Base-by-base conservation (phyloP, 768 basidiomycete species). In the Gloeopeniophorella convolvens region DNA sequence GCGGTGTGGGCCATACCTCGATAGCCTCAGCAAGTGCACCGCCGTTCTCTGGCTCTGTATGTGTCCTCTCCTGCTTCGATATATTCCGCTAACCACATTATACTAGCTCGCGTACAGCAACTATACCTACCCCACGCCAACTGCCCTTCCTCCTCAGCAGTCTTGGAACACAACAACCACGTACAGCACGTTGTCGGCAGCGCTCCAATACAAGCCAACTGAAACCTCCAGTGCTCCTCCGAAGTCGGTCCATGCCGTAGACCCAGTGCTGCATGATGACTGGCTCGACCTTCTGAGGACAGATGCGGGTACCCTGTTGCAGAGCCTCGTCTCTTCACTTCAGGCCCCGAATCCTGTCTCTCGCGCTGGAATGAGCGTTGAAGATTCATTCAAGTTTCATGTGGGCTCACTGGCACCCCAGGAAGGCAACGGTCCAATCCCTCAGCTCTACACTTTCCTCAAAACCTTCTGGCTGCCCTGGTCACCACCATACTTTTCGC, bases 381-480 rank as follows among this genome's bases (percentile, higher is more conserved):
- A 87, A 63, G 84, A 89, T 26, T 83, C 87, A 0, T 90, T 88
- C 72, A 83, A 80, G 62, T 80, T 82, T 1, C 88, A 89, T 55
- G 74, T 90, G 15, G 74, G 71, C 44, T 84, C 85, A 0, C 70
- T 88, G 1, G 70, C 78, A 0, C 75, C 79, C 1, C 63, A 67
- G 45, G 66, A 70, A 30, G 60, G 61, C n/a, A 74, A 78, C 43
- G 51, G 45, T 12, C 64, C 76, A 12, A 82, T 85, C 30, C 86
- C 87, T 0, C 77, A 80, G 0, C 68, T 89, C 0, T 90, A 89
- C 62, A 83, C 82, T 6, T 77, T 85, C 52, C 71, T 89, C 34
- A 87, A 85, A 63, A 88, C 88, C 0, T 89, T 90, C 57, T 89
- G 88, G 88, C 71, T 90, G 12, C 87, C 87, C 0, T 80, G 80